Evolutionary conservation across 129 eudicot genomes (phyloP), one percentile per base, ranked within the genome.

Genomic region (Flaveria trinervia): DNA sequence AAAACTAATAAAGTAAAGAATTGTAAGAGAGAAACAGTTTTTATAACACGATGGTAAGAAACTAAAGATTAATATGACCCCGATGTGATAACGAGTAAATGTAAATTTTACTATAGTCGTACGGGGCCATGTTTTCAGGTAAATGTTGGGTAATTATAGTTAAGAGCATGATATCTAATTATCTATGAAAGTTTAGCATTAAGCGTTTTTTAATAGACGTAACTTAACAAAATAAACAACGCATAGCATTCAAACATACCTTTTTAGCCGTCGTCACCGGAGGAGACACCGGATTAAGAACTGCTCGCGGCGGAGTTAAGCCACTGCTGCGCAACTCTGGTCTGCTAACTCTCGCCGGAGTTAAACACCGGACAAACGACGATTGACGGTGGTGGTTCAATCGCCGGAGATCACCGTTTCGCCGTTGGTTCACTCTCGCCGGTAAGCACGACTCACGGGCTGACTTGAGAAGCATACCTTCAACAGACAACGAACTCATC

Each of bases 241-340:
- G 17, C 1, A 16, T 56, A 7, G 18, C 20, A 41, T 17, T 14
- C n/a, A 45, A 14, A 46, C 70, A 33, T 85, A 92, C 96, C 96
- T 92, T 89, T 46, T 84, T 89, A 9, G 86, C 55, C 28, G 88
- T 82, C 22, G 75, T 41, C 17, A 85, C 65, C 28, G 91, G 87
- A 13, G 89, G 88, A 10, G 96, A 84, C 43, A 86, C 86, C 4
- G 93, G 92, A 77, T 83, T 85, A 23, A 89, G 86, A 0, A 89
- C 77, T 6, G 93, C 92, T 70, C 68, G 86, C 2, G 82, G 30
- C 18, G 50, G 86, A 45, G 68, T 16, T 15, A 39, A 81, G 51
- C 70, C 75, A 55, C 83, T 72, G 16, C 15, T 17, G 9, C 4
- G 67, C 16, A 76, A 79, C 68, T 65, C 73, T 5, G 14, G 16